Base-by-base conservation (phyloP, 73 alveolate species). In the Paraurostyla sp. region DNA sequence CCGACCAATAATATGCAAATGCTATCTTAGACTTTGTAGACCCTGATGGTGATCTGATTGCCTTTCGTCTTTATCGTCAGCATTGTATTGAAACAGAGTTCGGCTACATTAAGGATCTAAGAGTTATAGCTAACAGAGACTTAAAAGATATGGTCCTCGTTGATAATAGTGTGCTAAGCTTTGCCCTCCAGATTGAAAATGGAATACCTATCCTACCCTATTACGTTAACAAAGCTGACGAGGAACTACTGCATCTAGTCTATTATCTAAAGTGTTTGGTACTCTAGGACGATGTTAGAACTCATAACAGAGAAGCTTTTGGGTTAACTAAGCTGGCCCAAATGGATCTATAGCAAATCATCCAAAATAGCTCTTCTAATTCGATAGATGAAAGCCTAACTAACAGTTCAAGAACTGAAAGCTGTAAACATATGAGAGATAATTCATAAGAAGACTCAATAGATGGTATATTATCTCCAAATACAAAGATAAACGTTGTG, bases 1-100 rank as follows among this genome's bases (percentile, higher is more conserved):
- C 94, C 59, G 97, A 94, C 78, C 86, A 84, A 59, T 86, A 94
- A 11, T 96, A 96, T 92, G 99, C 99, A 2, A 96, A 96, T 56
- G 96, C 97, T 51, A 96, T 96, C 23, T 71, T 96, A 20, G 95
- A 96, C 85, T 93, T 84, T 76, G 75, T 96, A 83, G 99, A 96
- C 76, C 98, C 98, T 20, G 76, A 87, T 22, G 89, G 91, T 0
- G 92, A 88, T 60, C 90, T 92, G 62, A 93, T 96, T 71, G 85
- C 88, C 42, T 90, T 92, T 57, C 59, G 99, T 54, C 88, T 96
- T 49, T 96, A 92, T 80, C 88, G 99, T 58, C 90, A 96, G 73
- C 89, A 89, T 85, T 96, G 99, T 32, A 32, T 65, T 49, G 58
- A 91, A 52, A 85, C 89, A 0, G 88, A 73, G 80, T 62, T 36